A percentile compares a stretch with the other conserved stretches of the same genome.
Conservation (phyloP, 192 early-diverging fungal genomes). For the Linnemannia schmuckeri region DNA sequence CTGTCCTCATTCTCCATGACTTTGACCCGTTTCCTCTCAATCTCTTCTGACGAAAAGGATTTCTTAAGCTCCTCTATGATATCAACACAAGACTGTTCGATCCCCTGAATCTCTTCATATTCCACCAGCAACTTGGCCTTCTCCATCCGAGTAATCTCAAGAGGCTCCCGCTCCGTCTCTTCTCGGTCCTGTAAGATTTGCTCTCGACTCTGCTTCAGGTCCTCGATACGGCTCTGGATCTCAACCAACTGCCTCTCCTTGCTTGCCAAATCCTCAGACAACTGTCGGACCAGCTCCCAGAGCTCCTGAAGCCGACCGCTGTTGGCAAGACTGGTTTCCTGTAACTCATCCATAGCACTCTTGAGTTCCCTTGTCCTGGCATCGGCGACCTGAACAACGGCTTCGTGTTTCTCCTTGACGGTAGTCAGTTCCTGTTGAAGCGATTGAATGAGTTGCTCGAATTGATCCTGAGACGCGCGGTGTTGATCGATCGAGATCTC, state of each 20-base stretch:
- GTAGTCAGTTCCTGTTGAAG: not conserved
- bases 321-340: constrained; percentile 5
- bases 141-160: not conserved
- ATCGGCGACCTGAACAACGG: not conserved
- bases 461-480: not conserved
- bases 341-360: not conserved
- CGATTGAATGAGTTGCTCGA: not conserved
- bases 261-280: not conserved
- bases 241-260: not conserved
- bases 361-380: not conserved
- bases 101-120: not conserved
- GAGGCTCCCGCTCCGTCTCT: constrained; percentile 16
- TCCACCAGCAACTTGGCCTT: not conserved
- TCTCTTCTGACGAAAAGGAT: not conserved
- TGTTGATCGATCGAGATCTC: constrained; percentile 39
- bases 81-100: not conserved
- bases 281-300: not conserved
- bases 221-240: not conserved
- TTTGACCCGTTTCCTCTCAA: not conserved
- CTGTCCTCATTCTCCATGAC: not conserved
- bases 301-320: constrained; percentile 18
- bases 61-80: not conserved
- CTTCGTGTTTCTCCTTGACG: constrained; percentile 9
- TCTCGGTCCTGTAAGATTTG: constrained; percentile 14
- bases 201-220: not conserved